Conservation (phyloP, 148 eudicot species). For the Euryodendron excelsum region DNA sequence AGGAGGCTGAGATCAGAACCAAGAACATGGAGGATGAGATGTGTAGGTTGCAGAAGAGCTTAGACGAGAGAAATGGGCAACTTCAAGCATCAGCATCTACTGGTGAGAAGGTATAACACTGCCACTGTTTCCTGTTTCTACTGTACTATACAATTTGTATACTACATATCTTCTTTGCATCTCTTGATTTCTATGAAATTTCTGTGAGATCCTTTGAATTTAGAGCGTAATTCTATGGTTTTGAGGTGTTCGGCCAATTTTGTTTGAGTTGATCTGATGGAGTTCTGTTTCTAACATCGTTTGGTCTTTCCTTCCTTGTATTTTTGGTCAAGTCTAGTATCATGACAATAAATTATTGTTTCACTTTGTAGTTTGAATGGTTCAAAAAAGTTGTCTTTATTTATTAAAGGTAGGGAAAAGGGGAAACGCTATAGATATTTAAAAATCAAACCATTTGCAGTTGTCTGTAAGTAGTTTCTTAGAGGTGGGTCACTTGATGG, state of each 20-base stretch:
- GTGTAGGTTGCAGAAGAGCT: conserved; percentile 54
- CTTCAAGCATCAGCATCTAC: conserved; percentile 57
- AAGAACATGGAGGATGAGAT: conserved; percentile 74
- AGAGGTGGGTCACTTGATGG: neutral
- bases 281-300: conserved; percentile 6
- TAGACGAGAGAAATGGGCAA: conserved; percentile 71
- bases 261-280: conserved; percentile 8
- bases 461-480: neutral
- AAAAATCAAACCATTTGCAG: neutral
- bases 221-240: neutral
- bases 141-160: too few relatives aligned
- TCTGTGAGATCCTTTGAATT: conserved; percentile 16
- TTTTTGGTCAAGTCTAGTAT: conserved; percentile 11
- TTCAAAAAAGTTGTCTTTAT: conserved; percentile 41
- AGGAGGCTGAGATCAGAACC: conserved; percentile 88
- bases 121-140: too few relatives aligned
- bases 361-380: conserved; percentile 30
- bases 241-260: conserved; percentile 16
- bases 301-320: conserved; percentile 36
- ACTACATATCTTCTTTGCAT: neutral
- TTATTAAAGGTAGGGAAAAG: neutral
- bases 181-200: conserved; percentile 3
- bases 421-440: neutral
- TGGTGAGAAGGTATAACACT: conserved; percentile 58
- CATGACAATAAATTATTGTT: conserved; percentile 4